Evolutionary conservation across 2,329 filamentous ascomycete species (phyloP), one percentile per base, ranked within the genome.

Genomic region (Chrysoporthe cubensis): DNA sequence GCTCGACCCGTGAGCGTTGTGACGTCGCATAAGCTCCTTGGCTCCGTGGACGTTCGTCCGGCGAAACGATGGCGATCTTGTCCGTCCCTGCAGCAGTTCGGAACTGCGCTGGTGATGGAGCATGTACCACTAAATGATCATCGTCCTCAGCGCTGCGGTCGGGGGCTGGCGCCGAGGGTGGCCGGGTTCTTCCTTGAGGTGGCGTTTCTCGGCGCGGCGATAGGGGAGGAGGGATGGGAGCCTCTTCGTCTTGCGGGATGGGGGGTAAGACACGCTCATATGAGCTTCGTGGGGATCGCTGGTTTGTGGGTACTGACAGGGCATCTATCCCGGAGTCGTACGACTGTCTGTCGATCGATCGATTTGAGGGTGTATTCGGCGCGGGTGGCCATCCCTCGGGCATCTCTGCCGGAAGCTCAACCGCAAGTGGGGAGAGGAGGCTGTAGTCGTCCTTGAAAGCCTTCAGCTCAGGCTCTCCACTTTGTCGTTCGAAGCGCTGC

Each of bases 21-120:
- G 74, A 74, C 43, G 57, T n/a, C 42, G 59, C 21, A 46, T 71
- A 72, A 42, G 74, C 73, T 8, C 75, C 73, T 65, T 75, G 79
- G 69, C 77, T 79, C 66, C 80, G 80, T 0, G 87, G 85, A 62
- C 84, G 81, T 71, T 91, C 88, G 70, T 91, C 89, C 0, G 82
- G 77, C 57, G 84, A 83, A 66, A 84, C 82, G 65, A 92, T 87
- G 21, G 87, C 85, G 71, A 92, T 92, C 73, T 92, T 89, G 73
- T 94, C 91, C 7, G 85, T 80, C 0, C 88, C 90, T 13, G 78
- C 82, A n/a, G 79, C 85, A 64, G 78, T 86, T 71, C 77, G 85
- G 78, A 84, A 90, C 82, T 84, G 88, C 69, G 78, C 81, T 60
- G 87, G 87, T 2, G 87, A 86, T 1, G 88, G 88, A 1, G 86